Base-by-base conservation (phyloP, 1,284 basidiomycete species). In the Rhodotorula sp. region DNA sequence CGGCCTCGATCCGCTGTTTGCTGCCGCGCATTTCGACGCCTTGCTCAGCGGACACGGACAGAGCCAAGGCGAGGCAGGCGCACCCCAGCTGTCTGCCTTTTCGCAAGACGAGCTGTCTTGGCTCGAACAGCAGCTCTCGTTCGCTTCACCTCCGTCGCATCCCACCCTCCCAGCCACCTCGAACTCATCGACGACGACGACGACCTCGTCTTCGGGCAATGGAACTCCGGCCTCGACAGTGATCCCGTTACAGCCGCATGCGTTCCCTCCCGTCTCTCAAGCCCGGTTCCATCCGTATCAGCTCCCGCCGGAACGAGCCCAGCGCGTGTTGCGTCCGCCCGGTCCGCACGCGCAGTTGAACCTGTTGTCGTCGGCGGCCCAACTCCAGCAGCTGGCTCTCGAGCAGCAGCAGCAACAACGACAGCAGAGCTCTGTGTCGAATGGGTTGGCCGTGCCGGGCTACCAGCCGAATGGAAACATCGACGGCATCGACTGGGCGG, bases 271-370 rank as follows among this genome's bases (percentile, higher is more conserved):
- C 39, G 65, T 72, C 18, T 72, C 70, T 0, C 46, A 14, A 6
- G 62, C 64, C 15, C 48, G 67, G 2, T 72, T 68, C 21, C 70
- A 72, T 39, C 70, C 67, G 15, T 72, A 68, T 43, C 64, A 66
- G 47, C 70, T 67, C 20, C 70, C 67, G 16, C 43, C 61, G 5
- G 54, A 52, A 15, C 61, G 61, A 4, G 31, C 48, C 1, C 62
- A 54, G 43, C 52, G 57, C 7, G 29, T 56, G 14, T 29, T 49
- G 3, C 47, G 48, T 2, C 61, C 52, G 10, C 66, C 52, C 12
- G 66, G 47, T 1, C 34, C n/a, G n/a, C 26, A 39, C 3, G 56
- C 56, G 1, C 66, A 57, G 5, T n/a, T 67, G 54, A 58, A 51
- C 59, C 48, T 58, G 48, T 31, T 39, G 48, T 34, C 58, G 23